Evolutionary conservation across 2,329 filamentous ascomycete species (phyloP), one percentile per base, ranked within the genome.

Genomic region (Colletotrichum siamense): DNA sequence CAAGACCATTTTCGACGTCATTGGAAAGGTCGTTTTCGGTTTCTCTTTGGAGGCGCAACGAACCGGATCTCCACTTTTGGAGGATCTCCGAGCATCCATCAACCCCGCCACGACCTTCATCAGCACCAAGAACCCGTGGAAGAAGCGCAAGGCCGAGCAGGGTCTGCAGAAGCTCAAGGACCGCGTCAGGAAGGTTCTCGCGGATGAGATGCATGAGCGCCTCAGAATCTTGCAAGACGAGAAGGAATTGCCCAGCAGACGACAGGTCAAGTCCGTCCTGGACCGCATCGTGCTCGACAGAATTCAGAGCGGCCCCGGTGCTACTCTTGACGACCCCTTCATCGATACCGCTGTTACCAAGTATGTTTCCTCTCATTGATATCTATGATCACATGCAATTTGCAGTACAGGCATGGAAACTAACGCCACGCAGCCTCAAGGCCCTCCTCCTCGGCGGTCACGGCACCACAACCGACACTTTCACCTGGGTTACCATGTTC

Each of bases 401-500:
- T 10, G 3, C 36, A 44, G 36, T 44, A 44, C 0, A 6, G 39
- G 3, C 1, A 44, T 44, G 10, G 5, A n/a, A 16, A 44, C 67
- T 71, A 24, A 77, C 22, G 6, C 77, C 30, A 63, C 49, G 39
- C 55, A 81, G 80, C 18, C 70, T 81, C 55, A 81, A 82, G 55
- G 80, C 77, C 2, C 73, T 81, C 5, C 73, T 83, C 6, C 72
- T 82, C 61, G 82, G 79, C n/a, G 81, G 79, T 12, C 78, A 79
- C 57, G 81, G 80, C 9, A 82, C 82, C 18, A 81, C 79, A 3
- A 79, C 71, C 8, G 80, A 77, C 26, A 77, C 76, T 26, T 77
- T 77, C 59, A 81, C 69, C 61, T 74, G 69, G 64, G 44, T 69
- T 9, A 65, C 74, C 13, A 79, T 79, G 77, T 76, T 82, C 26